Evolutionary conservation across 2,329 filamentous ascomycete species (phyloP).

Genomic region (Colletotrichum liriopes): DNA sequence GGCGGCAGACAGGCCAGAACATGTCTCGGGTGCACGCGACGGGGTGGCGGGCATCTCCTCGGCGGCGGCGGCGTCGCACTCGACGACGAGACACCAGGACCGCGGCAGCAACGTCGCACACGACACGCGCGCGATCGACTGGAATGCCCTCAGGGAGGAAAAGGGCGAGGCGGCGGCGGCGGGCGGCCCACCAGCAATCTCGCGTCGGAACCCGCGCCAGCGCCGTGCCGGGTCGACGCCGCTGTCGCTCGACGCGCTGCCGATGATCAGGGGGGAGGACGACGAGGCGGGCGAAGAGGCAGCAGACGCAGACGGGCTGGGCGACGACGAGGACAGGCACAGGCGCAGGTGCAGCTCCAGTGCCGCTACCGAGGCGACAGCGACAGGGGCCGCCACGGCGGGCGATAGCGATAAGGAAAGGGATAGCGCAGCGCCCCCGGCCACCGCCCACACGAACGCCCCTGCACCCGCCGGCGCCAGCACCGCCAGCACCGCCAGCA

Average conservation of each 20-base stretch:
- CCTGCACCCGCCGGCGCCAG: background rate
- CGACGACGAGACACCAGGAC: background rate
- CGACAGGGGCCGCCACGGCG: no score
- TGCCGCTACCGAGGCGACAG: no score
- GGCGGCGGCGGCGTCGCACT: slow-evolving; percentile 3
- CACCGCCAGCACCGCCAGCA: background rate
- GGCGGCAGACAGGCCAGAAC: slow-evolving; percentile 13
- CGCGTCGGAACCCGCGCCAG: slow-evolving; percentile 32
- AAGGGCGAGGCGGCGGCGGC: background rate
- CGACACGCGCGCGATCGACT: background rate
- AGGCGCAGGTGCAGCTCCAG: no score
- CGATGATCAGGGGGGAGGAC: slow-evolving; percentile 10
- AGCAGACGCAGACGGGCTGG: no score
- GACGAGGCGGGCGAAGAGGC: no score
- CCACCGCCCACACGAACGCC: slow-evolving; percentile 3
- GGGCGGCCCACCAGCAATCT: slow-evolving; percentile 19
- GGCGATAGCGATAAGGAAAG: slow-evolving; percentile 9
- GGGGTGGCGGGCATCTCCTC: background rate
- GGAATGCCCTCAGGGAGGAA: background rate
- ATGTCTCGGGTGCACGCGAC: slow-evolving; percentile 41
- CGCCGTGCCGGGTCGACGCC: slow-evolving; percentile 43
- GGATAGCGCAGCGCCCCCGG: slow-evolving; percentile 28
- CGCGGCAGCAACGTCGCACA: background rate
- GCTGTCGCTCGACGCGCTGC: slow-evolving; percentile 40
- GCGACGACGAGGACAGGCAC: no score